Conservation (phyloP, 495 filamentous ascomycete species). For the Aspergillus steynii region DNA sequence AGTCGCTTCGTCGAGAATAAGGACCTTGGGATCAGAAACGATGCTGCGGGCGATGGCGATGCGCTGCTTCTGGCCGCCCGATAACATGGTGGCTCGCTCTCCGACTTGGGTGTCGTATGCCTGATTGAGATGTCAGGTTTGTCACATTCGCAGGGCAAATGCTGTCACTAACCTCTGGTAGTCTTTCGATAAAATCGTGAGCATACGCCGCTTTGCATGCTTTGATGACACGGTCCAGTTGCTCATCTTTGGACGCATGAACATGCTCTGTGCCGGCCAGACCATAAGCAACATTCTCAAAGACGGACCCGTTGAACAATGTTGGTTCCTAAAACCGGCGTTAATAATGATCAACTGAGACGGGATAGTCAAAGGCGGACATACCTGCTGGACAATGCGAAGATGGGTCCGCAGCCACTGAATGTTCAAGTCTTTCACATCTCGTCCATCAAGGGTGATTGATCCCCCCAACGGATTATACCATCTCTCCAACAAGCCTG, state of each 20-base stretch:
- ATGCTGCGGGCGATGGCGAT: slow-evolving; percentile 79
- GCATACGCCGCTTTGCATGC: slow-evolving; percentile 68
- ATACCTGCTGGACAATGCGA: slow-evolving; percentile 58
- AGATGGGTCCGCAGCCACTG: slow-evolving; percentile 82
- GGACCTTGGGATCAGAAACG: slow-evolving; percentile 77
- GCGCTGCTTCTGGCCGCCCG: slow-evolving; percentile 88
- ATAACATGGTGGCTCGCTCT: slow-evolving; percentile 79
- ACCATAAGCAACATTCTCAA: slow-evolving; percentile 76
- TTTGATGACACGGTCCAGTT: slow-evolving; percentile 37
- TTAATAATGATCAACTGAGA: not conserved
- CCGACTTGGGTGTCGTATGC: slow-evolving; percentile 80
- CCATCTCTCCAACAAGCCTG: slow-evolving; percentile 81
- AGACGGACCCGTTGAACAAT: slow-evolving; percentile 73
- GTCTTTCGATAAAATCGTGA: slow-evolving; percentile 37
- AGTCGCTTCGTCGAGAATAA: slow-evolving; percentile 88
- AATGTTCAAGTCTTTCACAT: slow-evolving; percentile 70
- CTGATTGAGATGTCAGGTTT: not conserved
- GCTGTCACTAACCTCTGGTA: slow-evolving; percentile 17
- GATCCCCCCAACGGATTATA: slow-evolving; percentile 75
- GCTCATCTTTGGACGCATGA: slow-evolving; percentile 46
- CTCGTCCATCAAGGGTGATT: slow-evolving; percentile 72
- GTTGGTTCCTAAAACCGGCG: slow-evolving; percentile 21
- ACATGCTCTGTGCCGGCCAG: slow-evolving; percentile 65
- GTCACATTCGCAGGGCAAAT: not conserved
- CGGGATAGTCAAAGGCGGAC: not conserved